Evolutionary conservation across 2,329 filamentous ascomycete genomes (phyloP), one percentile per base, ranked within the genome.

Genomic region (Colletotrichum tanaceti): DNA sequence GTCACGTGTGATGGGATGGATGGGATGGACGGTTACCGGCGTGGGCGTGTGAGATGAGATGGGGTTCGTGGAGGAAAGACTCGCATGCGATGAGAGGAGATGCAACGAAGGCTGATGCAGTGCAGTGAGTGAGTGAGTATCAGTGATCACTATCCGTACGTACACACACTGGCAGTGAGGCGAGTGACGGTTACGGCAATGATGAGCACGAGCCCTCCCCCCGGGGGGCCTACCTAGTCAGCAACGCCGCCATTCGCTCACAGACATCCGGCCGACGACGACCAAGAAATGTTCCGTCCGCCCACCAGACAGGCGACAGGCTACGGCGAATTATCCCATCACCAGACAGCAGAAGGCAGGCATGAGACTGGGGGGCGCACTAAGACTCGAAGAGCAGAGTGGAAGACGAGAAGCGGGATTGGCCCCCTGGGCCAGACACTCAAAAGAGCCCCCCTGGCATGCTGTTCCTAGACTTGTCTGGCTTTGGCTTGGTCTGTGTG

Each of bases 361-460:
- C 38, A 24, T 2, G 14, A 22, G 53, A 57, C 20, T 43, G 20
- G 22, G 54, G 39, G 22, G n/a, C 39, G 16, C 39, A 46, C 54
- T 58, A 58, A 46, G 54, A 58, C 39, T 35, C 54, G 44, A 58
- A 46, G 54, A 58, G 54, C 39, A 46, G 47, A 52, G 44, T 13
- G 43, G 58, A 52, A 32, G 22, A 41, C 46, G 46, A 61, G 58
- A 38, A 35, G 58, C 58, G 52, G 52, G 39, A 63, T 64, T 52
- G 61, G 53, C 39, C 50, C 57, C 32, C n/a, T 28, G 6, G 39
- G 60, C 52, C 32, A 22, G 62, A 65, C 58, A 49, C 61, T 65
- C 35, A 58, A 67, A 58, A 62, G 66, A 53, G 58, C 53, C 63
- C 67, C 65, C 55, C 54, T 59, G 65, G 24, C n/a, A 39, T 38